Conservation (phyloP, 140 eudicot species). For the Eryngium alpinum region DNA sequence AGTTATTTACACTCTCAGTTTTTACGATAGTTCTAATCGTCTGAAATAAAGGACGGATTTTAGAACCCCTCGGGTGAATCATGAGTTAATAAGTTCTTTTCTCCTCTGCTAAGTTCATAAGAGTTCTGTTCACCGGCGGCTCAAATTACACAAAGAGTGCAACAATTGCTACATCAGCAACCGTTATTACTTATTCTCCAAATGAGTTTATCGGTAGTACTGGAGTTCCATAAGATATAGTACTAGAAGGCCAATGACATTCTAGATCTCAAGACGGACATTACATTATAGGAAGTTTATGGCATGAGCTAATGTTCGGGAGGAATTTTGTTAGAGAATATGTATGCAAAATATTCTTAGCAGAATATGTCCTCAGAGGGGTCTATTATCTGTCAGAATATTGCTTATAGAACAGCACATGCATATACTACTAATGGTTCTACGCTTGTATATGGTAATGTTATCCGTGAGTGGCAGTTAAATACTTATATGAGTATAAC, state of each 20-base stretch:
- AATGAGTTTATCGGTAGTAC: slow-evolving; percentile 36
- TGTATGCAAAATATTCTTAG: slow-evolving; percentile 55
- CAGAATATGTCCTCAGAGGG: slow-evolving; percentile 46
- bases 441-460: slow-evolving; percentile 25
- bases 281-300: slow-evolving; percentile 28
- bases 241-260: slow-evolving; percentile 48
- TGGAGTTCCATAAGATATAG: slow-evolving; percentile 44
- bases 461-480: slow-evolving; percentile 44
- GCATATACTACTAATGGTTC: slow-evolving; percentile 33
- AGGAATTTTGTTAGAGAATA: slow-evolving; percentile 57
- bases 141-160: no score
- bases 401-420: slow-evolving; percentile 27
- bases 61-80: slow-evolving; percentile 37
- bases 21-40: slow-evolving; percentile 41
- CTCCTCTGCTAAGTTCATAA: slow-evolving; percentile 38
- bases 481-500: no score
- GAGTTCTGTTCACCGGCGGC: slow-evolving; percentile 31
- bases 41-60: slow-evolving; percentile 41
- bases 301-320: slow-evolving; percentile 84
- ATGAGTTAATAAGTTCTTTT: slow-evolving; percentile 30
- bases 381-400: slow-evolving; percentile 35
- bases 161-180: no score
- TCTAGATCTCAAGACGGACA: slow-evolving; percentile 51
- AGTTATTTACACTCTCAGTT: no score
- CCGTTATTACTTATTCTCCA: no score